Base-by-base conservation (phyloP, 2,329 filamentous ascomycete genomes). In the Colletotrichum sp. region DNA sequence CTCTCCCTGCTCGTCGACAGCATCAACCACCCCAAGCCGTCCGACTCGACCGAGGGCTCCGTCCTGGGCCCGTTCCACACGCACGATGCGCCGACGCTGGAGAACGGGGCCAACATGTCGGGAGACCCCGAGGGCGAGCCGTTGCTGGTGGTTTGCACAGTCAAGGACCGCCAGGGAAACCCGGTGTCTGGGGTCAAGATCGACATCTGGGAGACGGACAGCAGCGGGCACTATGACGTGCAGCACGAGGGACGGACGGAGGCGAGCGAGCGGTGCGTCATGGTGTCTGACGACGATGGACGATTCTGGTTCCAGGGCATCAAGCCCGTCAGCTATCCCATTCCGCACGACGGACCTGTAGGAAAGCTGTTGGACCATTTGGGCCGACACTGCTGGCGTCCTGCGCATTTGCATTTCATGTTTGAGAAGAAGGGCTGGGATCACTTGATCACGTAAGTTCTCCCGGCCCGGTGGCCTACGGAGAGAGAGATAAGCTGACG, bases 351-450 rank as follows among this genome's bases (percentile, higher is more conserved):
- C 84, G 95, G 94, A 11, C 95, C 96, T 0, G 95, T 98, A 1
- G 96, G 95, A 1, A 91, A 92, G 84, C 82, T 97, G 79, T 85
- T 97, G 79, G 85, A 87, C 82, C 83, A 86, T 80, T 82, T 97
- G 80, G 88, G 90, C n/a, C 87, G 95, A n/a, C 95, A 97, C 85
- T 92, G 92, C 72, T 96, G 92, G 86, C 86, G 95, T 68, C 95
- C 95, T 2, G 91, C 92, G 25, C 95, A 97, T 83, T 91, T 96
- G 88, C 95, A 97, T 84, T 97, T 97, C 80, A 97, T 98, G 94
- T 96, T 98, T 85, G 91, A 93, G 82, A 96, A 95, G 87, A 84
- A 88, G 39, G 94, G 94, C 0, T 96, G 91, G 86, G 95, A 98
- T 86, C 91, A 93, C 82, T 85, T 98, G 80, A 93, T 97, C 81